These are phyloP conservation scores for Kazachstania psychrophila DNA, from an alignment of 805 yeast genomes.

Conservation along the genomic window DNA sequence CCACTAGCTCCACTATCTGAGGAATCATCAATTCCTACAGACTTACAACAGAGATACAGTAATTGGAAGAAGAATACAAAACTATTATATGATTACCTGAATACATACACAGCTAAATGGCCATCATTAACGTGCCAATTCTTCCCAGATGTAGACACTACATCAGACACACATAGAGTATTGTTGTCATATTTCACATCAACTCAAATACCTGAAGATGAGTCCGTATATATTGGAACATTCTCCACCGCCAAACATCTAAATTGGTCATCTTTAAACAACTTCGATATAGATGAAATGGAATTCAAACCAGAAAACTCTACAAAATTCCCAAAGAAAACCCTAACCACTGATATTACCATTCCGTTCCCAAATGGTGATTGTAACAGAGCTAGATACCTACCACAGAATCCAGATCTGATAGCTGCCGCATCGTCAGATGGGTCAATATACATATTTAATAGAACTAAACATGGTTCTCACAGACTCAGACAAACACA, in stretches of 20 bases:
- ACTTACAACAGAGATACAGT: slow-evolving; percentile 27
- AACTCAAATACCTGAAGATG: slow-evolving; percentile 29
- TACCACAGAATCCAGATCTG: slow-evolving; percentile 83
- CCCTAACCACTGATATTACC: slow-evolving; percentile 18
- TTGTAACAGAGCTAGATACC: slow-evolving; percentile 58
- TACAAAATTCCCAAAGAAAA: slow-evolving; percentile 21
- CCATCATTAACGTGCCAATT: slow-evolving; percentile 67
- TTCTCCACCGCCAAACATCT: slow-evolving; percentile 27
- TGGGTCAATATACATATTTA: slow-evolving; percentile 62
- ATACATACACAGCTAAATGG: slow-evolving; percentile 57
- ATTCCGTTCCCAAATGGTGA: slow-evolving; percentile 39
- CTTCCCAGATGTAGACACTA: slow-evolving; percentile 40
- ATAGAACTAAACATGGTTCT: slow-evolving; percentile 70
- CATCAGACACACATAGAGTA: slow-evolving; percentile 22
- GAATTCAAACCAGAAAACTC: slow-evolving; percentile 30
- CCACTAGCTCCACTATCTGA: background rate
- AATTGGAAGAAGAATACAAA: slow-evolving; percentile 78
- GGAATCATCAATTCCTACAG: slow-evolving; percentile 12
- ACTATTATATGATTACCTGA: slow-evolving; percentile 60
- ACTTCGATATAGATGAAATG: slow-evolving; percentile 32
- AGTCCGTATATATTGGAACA: slow-evolving; percentile 22
- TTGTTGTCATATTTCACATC: slow-evolving; percentile 30
- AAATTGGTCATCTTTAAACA: slow-evolving; percentile 28
- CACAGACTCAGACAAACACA: slow-evolving; percentile 23
- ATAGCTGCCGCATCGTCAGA: slow-evolving; percentile 59